Evolutionary conservation across 257 asterid species (phyloP).

Genomic region (Nicotiana obtusifolia): DNA sequence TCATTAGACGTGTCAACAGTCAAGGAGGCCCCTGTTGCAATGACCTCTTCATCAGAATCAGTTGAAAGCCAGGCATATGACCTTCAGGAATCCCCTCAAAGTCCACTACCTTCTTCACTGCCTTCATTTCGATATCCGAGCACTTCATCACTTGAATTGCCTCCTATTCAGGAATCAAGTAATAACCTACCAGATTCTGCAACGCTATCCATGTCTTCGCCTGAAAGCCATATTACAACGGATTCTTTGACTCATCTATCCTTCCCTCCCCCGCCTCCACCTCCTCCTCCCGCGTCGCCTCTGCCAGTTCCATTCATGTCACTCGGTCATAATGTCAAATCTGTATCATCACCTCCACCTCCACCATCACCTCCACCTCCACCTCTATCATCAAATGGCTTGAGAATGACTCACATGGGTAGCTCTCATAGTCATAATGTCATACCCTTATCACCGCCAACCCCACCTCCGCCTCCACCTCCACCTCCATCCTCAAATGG

Average conservation of each 20-base stretch:
- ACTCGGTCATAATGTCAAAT: neutral
- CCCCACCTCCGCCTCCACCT: conserved; percentile 10
- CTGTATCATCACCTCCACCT: conserved; percentile 8
- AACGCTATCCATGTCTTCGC: neutral
- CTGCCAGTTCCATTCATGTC: neutral
- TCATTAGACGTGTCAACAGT: conserved; percentile 36
- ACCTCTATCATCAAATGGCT: conserved; percentile 2
- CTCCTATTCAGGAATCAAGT: conserved; percentile 9
- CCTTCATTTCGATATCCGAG: conserved; percentile 7
- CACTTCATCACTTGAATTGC: conserved; percentile 10
- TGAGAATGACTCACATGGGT: neutral
- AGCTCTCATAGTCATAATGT: neutral
- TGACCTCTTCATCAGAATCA: conserved; percentile 22
- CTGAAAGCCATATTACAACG: neutral
- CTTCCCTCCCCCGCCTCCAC: conserved; percentile 24
- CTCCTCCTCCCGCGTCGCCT: neutral
- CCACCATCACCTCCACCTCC: neutral
- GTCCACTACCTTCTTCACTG: neutral
- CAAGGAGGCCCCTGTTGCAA: conserved; percentile 24
- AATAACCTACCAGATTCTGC: neutral
- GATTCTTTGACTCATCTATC: conserved; percentile 13
- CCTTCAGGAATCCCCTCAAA: conserved; percentile 7
- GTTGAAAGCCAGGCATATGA: conserved; percentile 1
- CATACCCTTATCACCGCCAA: conserved; percentile 3
- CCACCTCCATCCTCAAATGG: neutral